Evolutionary conservation across 1,284 basidiomycete genomes (phyloP).

Genomic region (Caloboletus inedulis): DNA sequence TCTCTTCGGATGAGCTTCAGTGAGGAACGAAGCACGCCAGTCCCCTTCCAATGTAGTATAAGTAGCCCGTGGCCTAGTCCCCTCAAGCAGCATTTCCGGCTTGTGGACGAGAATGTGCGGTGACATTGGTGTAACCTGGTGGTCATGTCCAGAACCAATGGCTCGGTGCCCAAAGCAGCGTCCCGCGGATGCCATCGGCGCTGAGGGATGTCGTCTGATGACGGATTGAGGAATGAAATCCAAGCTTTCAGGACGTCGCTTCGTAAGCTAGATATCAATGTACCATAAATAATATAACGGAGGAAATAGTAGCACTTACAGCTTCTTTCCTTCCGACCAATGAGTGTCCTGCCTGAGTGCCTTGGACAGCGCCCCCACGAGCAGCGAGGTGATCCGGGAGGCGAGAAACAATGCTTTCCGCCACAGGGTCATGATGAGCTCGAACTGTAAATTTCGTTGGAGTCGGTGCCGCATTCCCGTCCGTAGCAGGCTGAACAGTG

Average conservation of each 20-base stretch:
- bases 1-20: background rate
- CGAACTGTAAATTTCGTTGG: background rate
- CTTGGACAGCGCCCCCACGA: background rate
- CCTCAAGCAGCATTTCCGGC: constrained; percentile 1
- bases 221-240: constrained; percentile 29
- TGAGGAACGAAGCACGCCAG: constrained; percentile 4
- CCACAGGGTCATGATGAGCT: background rate
- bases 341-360: background rate
- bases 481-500: constrained; percentile 4
- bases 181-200: background rate
- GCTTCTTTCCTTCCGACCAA: background rate
- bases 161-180: constrained; percentile 2
- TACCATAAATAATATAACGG: background rate
- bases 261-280: constrained; percentile 6
- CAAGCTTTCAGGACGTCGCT: constrained; percentile 24
- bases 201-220: constrained; percentile 23
- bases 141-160: background rate
- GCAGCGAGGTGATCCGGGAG: background rate
- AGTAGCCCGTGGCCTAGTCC: constrained; percentile 2
- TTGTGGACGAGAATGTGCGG: constrained; percentile 2
- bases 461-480: background rate
- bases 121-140: constrained; percentile 1
- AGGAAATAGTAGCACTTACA: constrained; percentile 12
- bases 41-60: background rate
- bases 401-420: background rate